Evolutionary conservation across 1,139 yeast genomes (phyloP).

Genomic region (Pichia sp.): DNA sequence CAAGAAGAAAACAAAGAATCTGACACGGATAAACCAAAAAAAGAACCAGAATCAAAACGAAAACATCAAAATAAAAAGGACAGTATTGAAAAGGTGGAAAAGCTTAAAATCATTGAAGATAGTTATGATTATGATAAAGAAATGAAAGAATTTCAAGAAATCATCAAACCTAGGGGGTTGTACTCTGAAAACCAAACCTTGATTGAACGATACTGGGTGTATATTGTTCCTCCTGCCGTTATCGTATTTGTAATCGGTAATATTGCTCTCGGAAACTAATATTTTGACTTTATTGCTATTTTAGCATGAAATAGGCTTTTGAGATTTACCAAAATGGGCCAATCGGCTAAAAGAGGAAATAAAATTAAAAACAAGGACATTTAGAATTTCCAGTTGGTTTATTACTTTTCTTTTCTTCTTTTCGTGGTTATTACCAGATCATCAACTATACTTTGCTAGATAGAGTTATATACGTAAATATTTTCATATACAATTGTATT

Average conservation of each 20-base stretch:
- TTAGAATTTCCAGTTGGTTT: not conserved
- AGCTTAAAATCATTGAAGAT: not conserved
- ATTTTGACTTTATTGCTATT: not conserved
- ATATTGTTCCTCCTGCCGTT: conserved; percentile 36
- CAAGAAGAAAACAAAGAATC: not conserved
- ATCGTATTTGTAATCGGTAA: conserved; percentile 26
- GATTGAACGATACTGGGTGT: conserved; percentile 52
- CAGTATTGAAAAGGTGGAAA: not conserved
- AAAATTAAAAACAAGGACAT: not conserved
- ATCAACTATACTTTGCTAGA: not conserved
- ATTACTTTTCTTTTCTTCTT: not conserved
- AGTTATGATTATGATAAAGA: not conserved
- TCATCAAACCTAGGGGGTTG: conserved; percentile 7
- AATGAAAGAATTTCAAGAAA: conserved; percentile 12
- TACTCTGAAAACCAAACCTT: conserved; percentile 35
- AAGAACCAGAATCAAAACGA: not conserved
- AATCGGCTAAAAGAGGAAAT: not conserved
- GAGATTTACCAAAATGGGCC: not conserved
- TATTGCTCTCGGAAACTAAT: not conserved
- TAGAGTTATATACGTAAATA: not conserved
- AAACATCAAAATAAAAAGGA: not conserved
- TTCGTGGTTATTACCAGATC: not conserved
- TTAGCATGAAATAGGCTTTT: not conserved
- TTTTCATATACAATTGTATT: not conserved
- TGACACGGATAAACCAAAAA: not conserved